These are phyloP conservation scores for Ascochyta rabiei DNA, from an alignment of 2,329 filamentous ascomycete species.

Conservation along the genomic window DNA sequence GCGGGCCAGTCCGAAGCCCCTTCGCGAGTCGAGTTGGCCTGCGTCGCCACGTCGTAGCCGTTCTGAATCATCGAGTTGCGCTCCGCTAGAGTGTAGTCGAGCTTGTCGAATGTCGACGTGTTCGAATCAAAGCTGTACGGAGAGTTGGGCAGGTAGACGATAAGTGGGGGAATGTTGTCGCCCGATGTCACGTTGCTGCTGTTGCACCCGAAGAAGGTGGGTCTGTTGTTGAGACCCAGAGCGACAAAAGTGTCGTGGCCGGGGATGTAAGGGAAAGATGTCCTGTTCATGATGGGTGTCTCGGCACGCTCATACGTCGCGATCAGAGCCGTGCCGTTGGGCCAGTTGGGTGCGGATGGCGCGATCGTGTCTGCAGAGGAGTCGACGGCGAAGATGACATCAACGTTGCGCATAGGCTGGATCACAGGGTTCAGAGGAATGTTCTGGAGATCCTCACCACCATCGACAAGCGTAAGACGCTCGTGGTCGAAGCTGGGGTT, in stretches of 20 bases:
- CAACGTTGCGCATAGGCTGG: conserved; percentile 72
- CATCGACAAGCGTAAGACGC: conserved; percentile 75
- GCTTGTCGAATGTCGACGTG: conserved; percentile 72
- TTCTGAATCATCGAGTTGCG: conserved; percentile 85
- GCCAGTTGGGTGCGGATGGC: conserved; percentile 63
- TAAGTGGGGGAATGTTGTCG: conserved; percentile 63
- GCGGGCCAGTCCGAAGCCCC: conserved; percentile 68
- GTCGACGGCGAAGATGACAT: conserved; percentile 83
- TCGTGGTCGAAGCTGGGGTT: conserved; percentile 62
- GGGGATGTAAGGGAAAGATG: conserved; percentile 73
- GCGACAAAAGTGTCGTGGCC: conserved; percentile 80
- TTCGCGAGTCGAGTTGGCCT: conserved; percentile 79
- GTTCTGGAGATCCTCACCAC: conserved; percentile 79
- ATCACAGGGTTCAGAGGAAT: conserved; percentile 79
- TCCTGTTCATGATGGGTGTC: conserved; percentile 67
- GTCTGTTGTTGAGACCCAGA: conserved; percentile 72
- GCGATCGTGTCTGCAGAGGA: conserved; percentile 72
- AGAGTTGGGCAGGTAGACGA: conserved; percentile 88
- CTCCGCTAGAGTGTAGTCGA: conserved; percentile 66
- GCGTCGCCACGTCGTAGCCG: conserved; percentile 82
- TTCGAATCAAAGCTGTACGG: conserved; percentile 81
- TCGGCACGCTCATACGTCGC: conserved; percentile 74
- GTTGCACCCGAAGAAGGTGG: conserved; percentile 83
- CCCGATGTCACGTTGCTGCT: conserved; percentile 64
- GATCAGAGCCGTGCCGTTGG: conserved; percentile 76